A percentile compares a stretch with the other conserved stretches of the same genome.
Conservation (phyloP, 1,284 basidiomycete genomes). For the Sparassis latifolia region DNA sequence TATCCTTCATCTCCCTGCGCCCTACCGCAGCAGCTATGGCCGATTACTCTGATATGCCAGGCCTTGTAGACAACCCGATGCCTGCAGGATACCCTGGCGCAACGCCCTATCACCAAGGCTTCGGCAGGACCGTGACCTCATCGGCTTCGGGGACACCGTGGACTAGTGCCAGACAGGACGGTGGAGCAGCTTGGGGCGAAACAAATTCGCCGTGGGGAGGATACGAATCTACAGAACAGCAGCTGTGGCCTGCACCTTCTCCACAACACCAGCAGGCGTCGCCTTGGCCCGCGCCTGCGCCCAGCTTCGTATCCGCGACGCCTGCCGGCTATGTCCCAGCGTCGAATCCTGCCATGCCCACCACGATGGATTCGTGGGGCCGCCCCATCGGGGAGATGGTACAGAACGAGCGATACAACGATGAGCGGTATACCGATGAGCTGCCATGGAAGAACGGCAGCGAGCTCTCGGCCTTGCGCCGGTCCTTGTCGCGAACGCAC, state of each 20-base stretch:
- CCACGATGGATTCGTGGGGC: neutral
- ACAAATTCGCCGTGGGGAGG: neutral
- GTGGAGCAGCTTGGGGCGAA: neutral
- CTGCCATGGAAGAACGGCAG: neutral
- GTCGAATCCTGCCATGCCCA: slow-evolving; percentile 1
- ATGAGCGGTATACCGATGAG: neutral
- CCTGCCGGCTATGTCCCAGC: neutral
- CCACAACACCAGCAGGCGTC: neutral
- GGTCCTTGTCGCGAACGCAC: slow-evolving; percentile 3
- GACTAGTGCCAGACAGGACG: neutral
- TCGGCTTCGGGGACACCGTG: slow-evolving; percentile 1
- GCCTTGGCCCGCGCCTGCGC: neutral
- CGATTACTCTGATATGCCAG: slow-evolving; percentile 8
- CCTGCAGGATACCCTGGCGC: neutral
- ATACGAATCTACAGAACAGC: neutral
- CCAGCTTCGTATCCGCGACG: neutral
- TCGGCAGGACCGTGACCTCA: neutral
- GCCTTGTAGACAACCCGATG: slow-evolving; percentile 3
- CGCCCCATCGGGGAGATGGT: neutral
- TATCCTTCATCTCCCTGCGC: too few relatives aligned
- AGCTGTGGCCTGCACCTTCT: neutral
- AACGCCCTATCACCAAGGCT: slow-evolving; percentile 1
- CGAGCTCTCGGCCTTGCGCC: neutral
- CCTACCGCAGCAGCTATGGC: neutral
- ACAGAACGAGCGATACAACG: neutral